Evolutionary conservation across 495 filamentous ascomycete genomes (phyloP).

Genomic region (Xylaria longipes): DNA sequence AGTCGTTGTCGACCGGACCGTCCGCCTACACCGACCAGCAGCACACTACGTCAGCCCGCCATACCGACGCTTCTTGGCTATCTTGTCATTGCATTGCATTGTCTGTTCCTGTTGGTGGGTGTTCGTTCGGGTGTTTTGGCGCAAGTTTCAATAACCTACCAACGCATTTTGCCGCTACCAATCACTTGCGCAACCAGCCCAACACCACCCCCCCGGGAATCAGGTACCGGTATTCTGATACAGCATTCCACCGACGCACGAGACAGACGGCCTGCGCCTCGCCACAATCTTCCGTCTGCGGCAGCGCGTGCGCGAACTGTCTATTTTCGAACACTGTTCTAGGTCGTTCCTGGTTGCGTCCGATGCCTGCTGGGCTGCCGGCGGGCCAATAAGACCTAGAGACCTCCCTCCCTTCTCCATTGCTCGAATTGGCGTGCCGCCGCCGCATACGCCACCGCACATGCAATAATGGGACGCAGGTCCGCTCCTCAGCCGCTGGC

Average conservation of each 20-base stretch:
- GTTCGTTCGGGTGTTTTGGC: constrained; percentile 22
- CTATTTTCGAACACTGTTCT: constrained; percentile 4
- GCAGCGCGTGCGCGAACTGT: constrained; percentile 6
- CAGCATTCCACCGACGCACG: constrained; percentile 29
- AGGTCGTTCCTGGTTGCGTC: constrained; percentile 2
- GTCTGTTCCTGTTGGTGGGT: constrained; percentile 16
- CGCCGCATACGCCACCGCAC: constrained; percentile 23
- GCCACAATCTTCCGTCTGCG: constrained; percentile 20
- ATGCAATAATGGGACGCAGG: constrained; percentile 59
- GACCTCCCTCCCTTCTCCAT: constrained; percentile 12
- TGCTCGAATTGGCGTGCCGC: constrained; percentile 26
- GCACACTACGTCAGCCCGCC: constrained; percentile 3
- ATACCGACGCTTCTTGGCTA: neutral
- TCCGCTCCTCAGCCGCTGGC: constrained; percentile 59
- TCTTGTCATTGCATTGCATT: constrained; percentile 5
- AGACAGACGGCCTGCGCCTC: constrained; percentile 23
- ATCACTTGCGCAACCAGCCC: constrained; percentile 27
- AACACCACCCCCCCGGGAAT: constrained; percentile 20
- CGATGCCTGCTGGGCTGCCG: constrained; percentile 23
- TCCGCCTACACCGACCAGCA: neutral
- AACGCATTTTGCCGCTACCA: constrained; percentile 25
- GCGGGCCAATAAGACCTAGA: constrained; percentile 25
- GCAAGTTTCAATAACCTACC: constrained; percentile 29
- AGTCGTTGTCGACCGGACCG: neutral
- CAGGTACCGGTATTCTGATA: constrained; percentile 25